Percentiles rank a stretch among this genome's conserved stretches.
These are phyloP conservation scores for Draba incana DNA, from an alignment of 345 rosid genomes.

Conservation along the genomic window DNA sequence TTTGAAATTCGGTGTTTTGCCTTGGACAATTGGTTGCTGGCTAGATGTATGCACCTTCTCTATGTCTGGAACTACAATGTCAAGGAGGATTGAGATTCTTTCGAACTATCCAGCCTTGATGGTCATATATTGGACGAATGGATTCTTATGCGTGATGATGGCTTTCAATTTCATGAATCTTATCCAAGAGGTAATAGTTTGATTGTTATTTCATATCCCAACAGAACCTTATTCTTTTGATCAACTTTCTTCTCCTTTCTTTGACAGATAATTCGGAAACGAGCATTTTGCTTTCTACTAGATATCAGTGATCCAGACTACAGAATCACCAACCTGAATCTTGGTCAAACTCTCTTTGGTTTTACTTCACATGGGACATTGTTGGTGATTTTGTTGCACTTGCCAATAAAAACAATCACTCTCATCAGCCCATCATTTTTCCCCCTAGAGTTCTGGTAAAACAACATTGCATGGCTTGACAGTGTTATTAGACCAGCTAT, in stretches of 20 bases:
- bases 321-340: conserved; percentile 19
- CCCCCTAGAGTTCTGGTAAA: conserved; percentile 26
- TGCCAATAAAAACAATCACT: conserved; percentile 27
- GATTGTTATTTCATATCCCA: conserved; percentile 6
- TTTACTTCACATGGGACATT: conserved; percentile 28
- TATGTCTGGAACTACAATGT: conserved; percentile 1
- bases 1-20: conserved; percentile 26
- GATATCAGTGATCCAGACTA: conserved; percentile 36
- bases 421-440: conserved; percentile 32
- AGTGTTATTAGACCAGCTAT: neutral
- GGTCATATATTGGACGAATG: neutral
- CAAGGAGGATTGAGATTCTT: conserved; percentile 21
- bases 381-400: conserved; percentile 25
- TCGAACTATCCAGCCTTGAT: neutral
- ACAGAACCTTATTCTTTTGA: neutral
- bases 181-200: conserved; percentile 28
- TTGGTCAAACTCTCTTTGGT: conserved; percentile 23
- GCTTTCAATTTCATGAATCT: neutral
- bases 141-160: neutral
- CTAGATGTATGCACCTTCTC: conserved; percentile 18
- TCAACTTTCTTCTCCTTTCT: neutral
- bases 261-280: conserved; percentile 25
- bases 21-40: conserved; percentile 38
- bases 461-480: neutral
- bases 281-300: conserved; percentile 33